Evolutionary conservation across 2,329 filamentous ascomycete genomes (phyloP).

Genomic region (Neonectria faginata): DNA sequence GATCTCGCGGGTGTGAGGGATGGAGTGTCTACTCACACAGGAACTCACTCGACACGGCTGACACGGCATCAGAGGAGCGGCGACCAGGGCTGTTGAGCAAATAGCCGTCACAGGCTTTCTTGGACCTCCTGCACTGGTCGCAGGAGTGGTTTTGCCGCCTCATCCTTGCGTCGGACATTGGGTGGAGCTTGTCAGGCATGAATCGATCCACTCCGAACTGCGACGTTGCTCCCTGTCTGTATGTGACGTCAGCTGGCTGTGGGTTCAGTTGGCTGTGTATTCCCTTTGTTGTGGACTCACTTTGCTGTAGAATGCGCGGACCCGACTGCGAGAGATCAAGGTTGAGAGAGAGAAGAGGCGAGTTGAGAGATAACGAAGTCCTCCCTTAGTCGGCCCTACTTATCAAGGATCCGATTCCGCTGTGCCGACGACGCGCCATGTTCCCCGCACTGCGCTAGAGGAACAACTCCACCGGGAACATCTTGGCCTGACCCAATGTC

Average conservation of each 20-base stretch:
- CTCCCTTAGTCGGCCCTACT: slow-evolving; percentile 22
- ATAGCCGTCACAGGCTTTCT: slow-evolving; percentile 45
- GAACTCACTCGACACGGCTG: slow-evolving; percentile 2
- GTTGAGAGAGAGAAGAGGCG: slow-evolving; percentile 5
- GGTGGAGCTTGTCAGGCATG: slow-evolving; percentile 1
- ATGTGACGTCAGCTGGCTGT: not conserved
- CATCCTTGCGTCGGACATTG: slow-evolving; percentile 28
- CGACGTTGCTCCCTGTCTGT: too few species aligned
- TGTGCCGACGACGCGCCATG: slow-evolving; percentile 22
- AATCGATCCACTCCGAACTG: slow-evolving; percentile 1
- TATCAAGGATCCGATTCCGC: slow-evolving; percentile 21
- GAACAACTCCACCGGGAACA: slow-evolving; percentile 21
- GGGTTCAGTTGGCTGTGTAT: too few species aligned
- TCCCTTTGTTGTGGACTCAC: too few species aligned
- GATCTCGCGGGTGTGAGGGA: not conserved
- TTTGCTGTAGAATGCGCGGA: slow-evolving; percentile 12
- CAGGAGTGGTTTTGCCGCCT: slow-evolving; percentile 43
- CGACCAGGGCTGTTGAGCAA: slow-evolving; percentile 30
- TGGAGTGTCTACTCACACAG: slow-evolving; percentile 14
- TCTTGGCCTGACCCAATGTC: slow-evolving; percentile 16
- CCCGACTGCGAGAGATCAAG: slow-evolving; percentile 14
- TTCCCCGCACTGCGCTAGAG: slow-evolving; percentile 33
- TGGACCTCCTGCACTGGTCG: slow-evolving; percentile 42
- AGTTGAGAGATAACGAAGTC: not conserved
- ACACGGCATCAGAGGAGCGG: slow-evolving; percentile 10